Evolutionary conservation across 2,329 filamentous ascomycete genomes (phyloP), one percentile per base, ranked within the genome.

Genomic region (Fusarium nelsonii): DNA sequence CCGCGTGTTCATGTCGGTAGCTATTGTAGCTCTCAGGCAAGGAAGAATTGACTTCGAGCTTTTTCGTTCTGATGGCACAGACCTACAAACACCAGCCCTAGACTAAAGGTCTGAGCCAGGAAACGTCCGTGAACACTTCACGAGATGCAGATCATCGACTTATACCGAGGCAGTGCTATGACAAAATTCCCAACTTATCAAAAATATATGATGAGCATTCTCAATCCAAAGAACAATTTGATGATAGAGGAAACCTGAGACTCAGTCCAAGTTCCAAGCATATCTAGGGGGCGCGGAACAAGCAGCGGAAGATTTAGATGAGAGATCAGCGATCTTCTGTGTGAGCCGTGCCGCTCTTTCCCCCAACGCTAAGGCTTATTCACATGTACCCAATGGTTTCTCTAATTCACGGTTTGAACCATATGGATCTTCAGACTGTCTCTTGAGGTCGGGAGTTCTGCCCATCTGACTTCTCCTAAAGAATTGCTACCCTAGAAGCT

Each of bases 1-100:
- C 48, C 48, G 18, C 48, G 11, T 39, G 48, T 51, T 51, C 48
- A 51, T 51, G 23, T 20, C 48, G 34, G 34, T 28, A 40, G 33
- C 23, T 23, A 23, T 51, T 37, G 48, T 16, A 20, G 16, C 26
- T 51, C 33, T 30, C 28, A n/a, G 20, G 20, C 14, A 40, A 28
- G 8, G 36, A 15, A 18, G 16, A 39, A 30, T 18, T 28, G 48
- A 16, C 34, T 15, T 50, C 14, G 4, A 23, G 4, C 23, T 23
- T 23, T 12, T 45, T 10, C 26, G 26, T 45, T 16, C 28, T 30
- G 43, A 45, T 45, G 26, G 43, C 43, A 26, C 48, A 30, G 48
- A 51, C 23, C 48, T 15, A 37, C 48, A n/a, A 51, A 7, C 34
- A 51, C n/a, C 33, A 30, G 48, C 23, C 16, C 36, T 39, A 40